These are phyloP conservation scores for Bertia moriformis DNA, from an alignment of 2,329 filamentous ascomycete species.

Conservation along the genomic window DNA sequence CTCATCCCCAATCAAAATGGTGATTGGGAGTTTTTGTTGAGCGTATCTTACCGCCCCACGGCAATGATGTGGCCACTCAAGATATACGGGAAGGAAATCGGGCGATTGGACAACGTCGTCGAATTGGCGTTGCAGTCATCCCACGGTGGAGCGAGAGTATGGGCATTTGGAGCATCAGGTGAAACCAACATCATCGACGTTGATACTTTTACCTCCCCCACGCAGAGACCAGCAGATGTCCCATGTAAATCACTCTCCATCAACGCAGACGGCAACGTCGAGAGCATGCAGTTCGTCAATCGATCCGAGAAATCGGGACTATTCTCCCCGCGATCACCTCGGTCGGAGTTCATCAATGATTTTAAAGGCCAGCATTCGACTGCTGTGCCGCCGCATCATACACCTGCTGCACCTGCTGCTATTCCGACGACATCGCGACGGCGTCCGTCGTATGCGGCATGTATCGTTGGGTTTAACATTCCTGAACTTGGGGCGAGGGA, in stretches of 20 bases:
- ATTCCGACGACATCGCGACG: slow-evolving; percentile 2
- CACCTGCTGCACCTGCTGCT: neutral
- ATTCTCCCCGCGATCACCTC: neutral
- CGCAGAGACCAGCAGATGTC: neutral
- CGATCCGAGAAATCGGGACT: neutral
- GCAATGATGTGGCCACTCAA: slow-evolving; percentile 1
- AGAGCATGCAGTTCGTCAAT: neutral
- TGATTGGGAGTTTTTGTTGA: slow-evolving; percentile 4
- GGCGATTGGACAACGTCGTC: neutral
- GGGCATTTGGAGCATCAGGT: neutral
- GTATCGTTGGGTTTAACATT: slow-evolving; percentile 18
- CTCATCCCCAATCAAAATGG: slow-evolving; percentile 16
- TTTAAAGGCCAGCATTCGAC: neutral
- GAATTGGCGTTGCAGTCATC: neutral
- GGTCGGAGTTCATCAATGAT: neutral
- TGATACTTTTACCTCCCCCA: neutral
- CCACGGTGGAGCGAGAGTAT: neutral
- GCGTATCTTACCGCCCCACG: neutral
- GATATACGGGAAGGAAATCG: neutral
- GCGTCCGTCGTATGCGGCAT: slow-evolving; percentile 16
- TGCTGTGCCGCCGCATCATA: neutral
- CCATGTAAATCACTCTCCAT: neutral
- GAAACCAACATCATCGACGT: neutral
- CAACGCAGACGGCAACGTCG: neutral
- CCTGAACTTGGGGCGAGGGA: slow-evolving; percentile 11